Evolutionary conservation across 768 basidiomycete genomes (phyloP).

Genomic region (Rickenella mellea): DNA sequence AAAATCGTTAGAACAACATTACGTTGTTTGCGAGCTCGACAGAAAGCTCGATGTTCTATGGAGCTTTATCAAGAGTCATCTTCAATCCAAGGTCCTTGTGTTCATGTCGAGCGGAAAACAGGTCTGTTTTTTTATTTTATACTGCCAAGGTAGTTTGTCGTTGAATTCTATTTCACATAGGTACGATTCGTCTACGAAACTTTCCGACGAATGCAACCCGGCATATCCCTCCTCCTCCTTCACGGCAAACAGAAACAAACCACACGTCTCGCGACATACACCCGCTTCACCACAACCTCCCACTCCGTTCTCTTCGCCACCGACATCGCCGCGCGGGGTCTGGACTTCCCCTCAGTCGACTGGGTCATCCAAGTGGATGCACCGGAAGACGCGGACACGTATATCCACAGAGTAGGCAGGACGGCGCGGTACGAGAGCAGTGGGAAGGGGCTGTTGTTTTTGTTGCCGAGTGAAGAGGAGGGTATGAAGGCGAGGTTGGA

Average conservation of each 20-base stretch:
- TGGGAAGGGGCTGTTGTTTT: slow-evolving; percentile 75
- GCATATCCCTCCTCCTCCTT: slow-evolving; percentile 83
- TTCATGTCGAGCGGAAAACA: slow-evolving; percentile 96
- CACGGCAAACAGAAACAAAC: slow-evolving; percentile 96
- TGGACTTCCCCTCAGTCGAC: slow-evolving; percentile 94
- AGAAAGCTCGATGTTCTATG: slow-evolving; percentile 86
- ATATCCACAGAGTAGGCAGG: slow-evolving; percentile 93
- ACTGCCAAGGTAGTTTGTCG: background rate
- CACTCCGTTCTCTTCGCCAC: slow-evolving; percentile 90
- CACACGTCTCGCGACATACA: slow-evolving; percentile 76
- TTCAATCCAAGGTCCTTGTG: slow-evolving; percentile 85
- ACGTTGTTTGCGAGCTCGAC: slow-evolving; percentile 74
- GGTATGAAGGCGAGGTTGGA: slow-evolving; percentile 72
- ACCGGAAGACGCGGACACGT: slow-evolving; percentile 95
- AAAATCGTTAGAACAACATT: slow-evolving; percentile 77
- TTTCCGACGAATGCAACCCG: slow-evolving; percentile 93
- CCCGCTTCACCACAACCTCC: slow-evolving; percentile 71
- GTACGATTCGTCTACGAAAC: slow-evolving; percentile 92
- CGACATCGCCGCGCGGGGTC: slow-evolving; percentile 90
- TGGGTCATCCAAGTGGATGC: slow-evolving; percentile 97
- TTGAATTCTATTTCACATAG: slow-evolving; percentile 10
- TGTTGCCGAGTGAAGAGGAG: slow-evolving; percentile 87
- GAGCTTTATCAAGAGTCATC: slow-evolving; percentile 91
- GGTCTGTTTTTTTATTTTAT: slow-evolving; percentile 25
- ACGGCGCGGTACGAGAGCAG: slow-evolving; percentile 90